Conservation (phyloP, 2,329 filamentous ascomycete species). For the Colletotrichum falcatum region DNA sequence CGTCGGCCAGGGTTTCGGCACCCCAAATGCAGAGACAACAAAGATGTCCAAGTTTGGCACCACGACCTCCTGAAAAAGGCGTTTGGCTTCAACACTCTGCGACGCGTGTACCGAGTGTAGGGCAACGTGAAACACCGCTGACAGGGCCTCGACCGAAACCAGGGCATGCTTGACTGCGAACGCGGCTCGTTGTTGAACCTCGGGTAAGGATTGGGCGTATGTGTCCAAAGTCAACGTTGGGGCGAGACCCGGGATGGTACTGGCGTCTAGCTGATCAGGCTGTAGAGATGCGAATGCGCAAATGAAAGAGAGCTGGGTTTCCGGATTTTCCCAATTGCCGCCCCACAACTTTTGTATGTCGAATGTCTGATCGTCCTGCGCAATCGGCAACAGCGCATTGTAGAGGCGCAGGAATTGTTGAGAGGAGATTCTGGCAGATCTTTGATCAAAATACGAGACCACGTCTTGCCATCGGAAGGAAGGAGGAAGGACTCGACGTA, state of each 20-base stretch:
- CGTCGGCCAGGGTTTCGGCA: conserved; percentile 80
- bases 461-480: conserved; percentile 79
- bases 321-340: conserved; percentile 85
- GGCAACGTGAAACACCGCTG: conserved; percentile 74
- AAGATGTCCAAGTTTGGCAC: conserved; percentile 83
- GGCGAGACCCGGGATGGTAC: conserved; percentile 84
- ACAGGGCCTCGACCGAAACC: conserved; percentile 87
- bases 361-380: conserved; percentile 71
- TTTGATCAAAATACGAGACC: conserved; percentile 83
- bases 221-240: conserved; percentile 77
- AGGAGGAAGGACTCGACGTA: conserved; percentile 71
- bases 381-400: conserved; percentile 79
- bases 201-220: conserved; percentile 62
- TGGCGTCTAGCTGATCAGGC: conserved; percentile 82
- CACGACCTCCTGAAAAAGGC: conserved; percentile 75
- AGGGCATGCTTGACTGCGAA: conserved; percentile 85
- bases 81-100: conserved; percentile 72
- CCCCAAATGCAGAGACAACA: conserved; percentile 80
- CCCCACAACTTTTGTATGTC: conserved; percentile 94
- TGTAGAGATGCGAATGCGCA: conserved; percentile 84
- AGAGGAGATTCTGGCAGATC: conserved; percentile 79
- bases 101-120: conserved; percentile 71
- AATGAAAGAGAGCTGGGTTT: conserved; percentile 94
- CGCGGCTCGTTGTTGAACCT: conserved; percentile 64
- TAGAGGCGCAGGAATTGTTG: conserved; percentile 86